Evolutionary conservation across 75 land plant genomes (phyloP).

Genomic region (Cryptomeria japonica): DNA sequence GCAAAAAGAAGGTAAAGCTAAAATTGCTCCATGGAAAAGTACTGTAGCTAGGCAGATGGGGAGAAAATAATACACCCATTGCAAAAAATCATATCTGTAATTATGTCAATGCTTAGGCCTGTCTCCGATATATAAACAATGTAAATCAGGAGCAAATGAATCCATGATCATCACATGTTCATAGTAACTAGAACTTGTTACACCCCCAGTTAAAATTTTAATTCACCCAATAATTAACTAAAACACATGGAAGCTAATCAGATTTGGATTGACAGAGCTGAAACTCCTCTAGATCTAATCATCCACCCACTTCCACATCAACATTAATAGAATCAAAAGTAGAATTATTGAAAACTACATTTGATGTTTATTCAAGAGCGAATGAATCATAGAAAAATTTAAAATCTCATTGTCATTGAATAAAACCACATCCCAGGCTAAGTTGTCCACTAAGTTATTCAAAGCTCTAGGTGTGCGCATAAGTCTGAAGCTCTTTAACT

Average conservation of each 20-base stretch:
- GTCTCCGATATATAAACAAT: background rate
- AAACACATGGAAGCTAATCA: background rate
- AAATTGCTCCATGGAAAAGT: background rate
- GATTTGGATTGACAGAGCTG: background rate
- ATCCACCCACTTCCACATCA: background rate
- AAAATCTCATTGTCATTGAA: background rate
- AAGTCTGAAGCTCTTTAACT: background rate
- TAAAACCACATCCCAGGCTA: background rate
- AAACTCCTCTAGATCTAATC: background rate
- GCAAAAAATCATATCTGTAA: background rate
- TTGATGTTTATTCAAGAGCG: too few species aligned
- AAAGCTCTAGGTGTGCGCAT: background rate
- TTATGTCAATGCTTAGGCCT: background rate
- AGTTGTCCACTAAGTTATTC: background rate
- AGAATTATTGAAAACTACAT: too few species aligned
- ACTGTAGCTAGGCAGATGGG: background rate
- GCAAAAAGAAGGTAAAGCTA: background rate
- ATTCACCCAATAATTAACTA: background rate
- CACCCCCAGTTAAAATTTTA: background rate
- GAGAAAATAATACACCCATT: background rate
- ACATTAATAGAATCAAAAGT: too few species aligned
- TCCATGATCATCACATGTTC: background rate
- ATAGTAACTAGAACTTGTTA: background rate
- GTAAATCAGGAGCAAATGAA: background rate
- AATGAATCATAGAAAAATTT: too few species aligned